Evolutionary conservation across 768 basidiomycete species (phyloP).

Genomic region (Sutorius australiensis): DNA sequence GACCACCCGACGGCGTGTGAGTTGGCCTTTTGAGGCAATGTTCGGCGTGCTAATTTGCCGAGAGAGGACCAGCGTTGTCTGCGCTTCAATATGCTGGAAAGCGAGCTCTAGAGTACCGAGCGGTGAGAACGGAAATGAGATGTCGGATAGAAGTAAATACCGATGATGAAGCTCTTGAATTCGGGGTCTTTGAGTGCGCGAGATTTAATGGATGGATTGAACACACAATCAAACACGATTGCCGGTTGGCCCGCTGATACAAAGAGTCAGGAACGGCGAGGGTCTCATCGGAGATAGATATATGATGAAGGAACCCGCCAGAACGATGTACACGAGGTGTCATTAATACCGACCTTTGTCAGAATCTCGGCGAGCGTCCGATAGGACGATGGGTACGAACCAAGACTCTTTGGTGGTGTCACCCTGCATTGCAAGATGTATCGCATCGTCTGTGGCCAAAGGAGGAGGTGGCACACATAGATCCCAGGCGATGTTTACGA

Average conservation of each 20-base stretch:
- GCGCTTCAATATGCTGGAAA: conserved; percentile 62
- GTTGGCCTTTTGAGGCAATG: conserved; percentile 71
- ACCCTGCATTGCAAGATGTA: conserved; percentile 56
- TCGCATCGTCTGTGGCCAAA: conserved; percentile 50
- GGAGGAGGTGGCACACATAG: conserved; percentile 65
- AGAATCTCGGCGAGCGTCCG: conserved; percentile 53
- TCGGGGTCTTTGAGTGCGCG: conserved; percentile 55
- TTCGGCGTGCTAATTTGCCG: conserved; percentile 71
- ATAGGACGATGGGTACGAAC: conserved; percentile 71
- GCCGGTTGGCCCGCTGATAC: conserved; percentile 61
- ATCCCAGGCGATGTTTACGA: conserved; percentile 75
- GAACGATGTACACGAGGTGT: conserved; percentile 7
- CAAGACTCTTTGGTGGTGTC: conserved; percentile 43
- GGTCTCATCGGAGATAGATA: conserved; percentile 12
- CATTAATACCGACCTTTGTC: conserved; percentile 59
- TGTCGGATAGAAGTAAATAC: conserved; percentile 33
- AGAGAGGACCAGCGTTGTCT: conserved; percentile 57
- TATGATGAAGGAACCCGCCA: background rate
- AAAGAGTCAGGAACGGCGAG: conserved; percentile 2
- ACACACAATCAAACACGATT: conserved; percentile 72
- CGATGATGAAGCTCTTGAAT: conserved; percentile 68
- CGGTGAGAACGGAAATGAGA: conserved; percentile 12
- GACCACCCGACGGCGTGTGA: conserved; percentile 51
- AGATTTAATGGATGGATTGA: conserved; percentile 55
- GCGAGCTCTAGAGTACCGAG: conserved; percentile 50